Base-by-base conservation (phyloP, 805 yeast genomes). In the Kuraishia borneana region DNA sequence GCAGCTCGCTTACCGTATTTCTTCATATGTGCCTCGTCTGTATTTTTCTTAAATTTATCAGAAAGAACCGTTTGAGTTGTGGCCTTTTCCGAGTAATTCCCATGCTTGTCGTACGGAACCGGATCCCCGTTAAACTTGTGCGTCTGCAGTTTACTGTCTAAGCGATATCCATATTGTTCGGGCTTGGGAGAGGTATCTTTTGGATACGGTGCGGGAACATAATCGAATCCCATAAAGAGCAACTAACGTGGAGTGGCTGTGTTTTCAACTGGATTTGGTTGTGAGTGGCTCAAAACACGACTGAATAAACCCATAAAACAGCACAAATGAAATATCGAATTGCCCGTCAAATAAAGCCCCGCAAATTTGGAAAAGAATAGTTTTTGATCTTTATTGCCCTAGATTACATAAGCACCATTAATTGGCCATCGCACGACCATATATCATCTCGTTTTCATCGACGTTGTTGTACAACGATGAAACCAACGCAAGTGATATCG, bases 381-480 rank as follows among this genome's bases (percentile, higher is more conserved):
- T n/a, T n/a, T n/a, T n/a, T n/a, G n/a, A n/a, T n/a, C n/a, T n/a
- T n/a, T n/a, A n/a, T n/a, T n/a, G n/a, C n/a, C n/a, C n/a, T n/a
- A n/a, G n/a, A n/a, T n/a, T n/a, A n/a, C n/a, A n/a, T n/a, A n/a
- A n/a, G n/a, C n/a, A n/a, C n/a, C n/a, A n/a, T n/a, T n/a, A n/a
- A n/a, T n/a, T n/a, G n/a, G n/a, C n/a, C n/a, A n/a, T n/a, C n/a
- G n/a, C n/a, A n/a, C 12, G 10, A 32, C 16, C 10, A 32, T 14
- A 6, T 12, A 10, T 10, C 17, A 32, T 8, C n/a, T n/a, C n/a
- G n/a, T n/a, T n/a, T n/a, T n/a, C n/a, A n/a, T n/a, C n/a, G n/a
- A n/a, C 1, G 9, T 13, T 21, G n/a, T 29, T n/a, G n/a, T n/a
- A n/a, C 16, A 8, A 19, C 21, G 10, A 73, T 76, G 83, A 74